Base-by-base conservation (phyloP, 2,329 filamentous ascomycete genomes). In the Fusarium palustre region DNA sequence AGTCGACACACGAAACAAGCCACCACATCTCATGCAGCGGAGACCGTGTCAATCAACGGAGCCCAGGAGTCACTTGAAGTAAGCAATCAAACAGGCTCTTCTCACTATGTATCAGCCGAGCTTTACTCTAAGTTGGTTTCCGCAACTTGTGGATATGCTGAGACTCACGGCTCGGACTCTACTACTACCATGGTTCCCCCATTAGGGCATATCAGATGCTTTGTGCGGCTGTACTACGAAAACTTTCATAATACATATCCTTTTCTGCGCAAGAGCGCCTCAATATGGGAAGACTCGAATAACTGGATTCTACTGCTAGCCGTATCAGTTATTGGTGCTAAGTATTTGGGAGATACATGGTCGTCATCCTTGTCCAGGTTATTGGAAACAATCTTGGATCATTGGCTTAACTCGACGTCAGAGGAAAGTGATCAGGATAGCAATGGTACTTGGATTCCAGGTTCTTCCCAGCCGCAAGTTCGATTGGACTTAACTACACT, bases 221-320 rank as follows among this genome's bases (percentile, higher is more conserved):
- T 68, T 36, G 55, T 55, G 13, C 38, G 49, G 7, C 39, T 70
- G 15, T 70, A 70, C 22, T 70, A 66, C 48, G 49, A 62, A 18
- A 54, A 42, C 12, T 70, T 70, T 11, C 68, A 70, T 28, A 59
- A 55, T 5, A 46, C 47, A 18, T 70, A 70, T 43, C 68, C 68
- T 6, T 68, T 70, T 56, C 7, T 70, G 4, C 68, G 43, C 16
- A 31, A 56, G 25, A 48, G 25, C 10, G n/a, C 58, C 38, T 50
- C 52, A 9, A 12, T 46, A 24, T 64, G 58, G 61, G 38, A 38
- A 30, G 22, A 38, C 28, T 12, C 25, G 9, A 39, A 22, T 3
- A 43, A 36, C 11, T 64, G 59, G 59, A 28, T 63, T 12, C 36
- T 63, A 3, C 34, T 63, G 16, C 20, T 63, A 7, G 59, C 59